phyloP scores from a whole-genome alignment of 2,329 filamentous ascomycete species.

The Fusarium sp. region DNA sequence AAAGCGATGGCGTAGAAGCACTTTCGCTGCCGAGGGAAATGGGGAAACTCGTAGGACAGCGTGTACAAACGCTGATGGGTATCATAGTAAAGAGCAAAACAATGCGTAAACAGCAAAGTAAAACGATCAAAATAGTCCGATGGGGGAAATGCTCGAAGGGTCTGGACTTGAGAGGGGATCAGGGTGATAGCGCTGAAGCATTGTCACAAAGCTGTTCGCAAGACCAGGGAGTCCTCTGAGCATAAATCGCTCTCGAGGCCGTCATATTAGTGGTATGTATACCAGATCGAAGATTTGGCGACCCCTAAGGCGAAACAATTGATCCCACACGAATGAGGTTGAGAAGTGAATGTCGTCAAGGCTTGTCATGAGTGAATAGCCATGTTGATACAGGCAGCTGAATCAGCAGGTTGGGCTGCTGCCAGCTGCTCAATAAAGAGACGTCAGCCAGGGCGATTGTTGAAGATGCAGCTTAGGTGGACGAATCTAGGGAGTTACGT shows the following conservation, averaged over 20 bases:
- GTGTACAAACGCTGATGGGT: conserved; percentile 59
- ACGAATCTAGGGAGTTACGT: conserved; percentile 8
- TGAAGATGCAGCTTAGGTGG: conserved; percentile 43
- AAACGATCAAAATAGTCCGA: conserved; percentile 20
- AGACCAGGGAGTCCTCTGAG: conserved; percentile 32
- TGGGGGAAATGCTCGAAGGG: neutral
- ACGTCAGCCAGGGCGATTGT: conserved; percentile 36
- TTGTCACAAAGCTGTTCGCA: conserved; percentile 55
- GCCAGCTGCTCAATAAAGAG: conserved; percentile 16
- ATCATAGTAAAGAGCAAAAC: conserved; percentile 50
- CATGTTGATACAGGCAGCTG: conserved; percentile 23
- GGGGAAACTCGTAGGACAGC: conserved; percentile 54
- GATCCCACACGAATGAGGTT: neutral
- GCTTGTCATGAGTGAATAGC: conserved; percentile 9
- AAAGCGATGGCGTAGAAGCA: conserved; percentile 65
- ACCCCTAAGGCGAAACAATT: neutral
- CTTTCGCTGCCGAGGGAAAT: conserved; percentile 62
- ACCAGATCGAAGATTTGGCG: neutral
- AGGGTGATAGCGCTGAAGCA: conserved; percentile 63
- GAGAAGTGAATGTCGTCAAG: conserved; percentile 31
- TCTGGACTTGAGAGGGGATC: conserved; percentile 2
- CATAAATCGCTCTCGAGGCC: conserved; percentile 57
- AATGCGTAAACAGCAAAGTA: conserved; percentile 32
- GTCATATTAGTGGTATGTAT: neutral
- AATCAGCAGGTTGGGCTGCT: conserved; percentile 54